Base-by-base conservation (phyloP, 2,329 filamentous ascomycete species). In the Aspergillus eucalypticola region DNA sequence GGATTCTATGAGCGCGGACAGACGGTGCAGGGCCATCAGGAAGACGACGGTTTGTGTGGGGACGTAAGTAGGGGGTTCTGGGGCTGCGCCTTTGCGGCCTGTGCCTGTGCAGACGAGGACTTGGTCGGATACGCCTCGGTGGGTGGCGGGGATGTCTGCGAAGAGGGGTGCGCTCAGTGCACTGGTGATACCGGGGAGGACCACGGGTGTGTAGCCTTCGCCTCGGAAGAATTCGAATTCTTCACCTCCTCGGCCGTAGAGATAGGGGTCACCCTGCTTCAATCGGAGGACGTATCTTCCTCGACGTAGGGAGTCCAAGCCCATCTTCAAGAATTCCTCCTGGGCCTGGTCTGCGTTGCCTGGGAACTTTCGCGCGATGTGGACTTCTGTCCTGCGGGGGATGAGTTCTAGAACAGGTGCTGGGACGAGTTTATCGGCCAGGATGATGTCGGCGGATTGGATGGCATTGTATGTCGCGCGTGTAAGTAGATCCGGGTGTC, bases 61-160 rank as follows among this genome's bases (percentile, higher is more conserved):
- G 0, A 93, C 86, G 73, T 88, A 96, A 63, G 88, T 88, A 0
- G 95, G 95, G 35, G 92, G 92, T n/a, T 86, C 81, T 0, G 92
- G 92, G 0, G 91, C 82, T 57, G 86, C 89, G 11, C 95, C 95
- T 77, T 96, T 96, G 70, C 95, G 87, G 0, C 95, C 95, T 0
- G 95, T 99, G 0, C 95, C 95, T 0, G 95, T 99, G 78, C 95
- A 98, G n/a, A 99, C 85, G 25, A 99, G 83, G 0, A 99, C 88
- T 76, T 98, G 93, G 71, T 99, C 95, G 3, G 92, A 90, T 0
- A 96, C 90, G 48, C 90, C 90, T 5, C 95, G 85, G 78, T 98
- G 94, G 1, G 95, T 99, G 0, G 90, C 83, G 1, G 95, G 94
- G 32, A 99, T 91, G 6, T 84, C 87, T 0, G 93, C 93, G 73